Evolutionary conservation across 108 stramenopile genomes (phyloP).

Genomic region (Nannochloropsis oceanica): DNA sequence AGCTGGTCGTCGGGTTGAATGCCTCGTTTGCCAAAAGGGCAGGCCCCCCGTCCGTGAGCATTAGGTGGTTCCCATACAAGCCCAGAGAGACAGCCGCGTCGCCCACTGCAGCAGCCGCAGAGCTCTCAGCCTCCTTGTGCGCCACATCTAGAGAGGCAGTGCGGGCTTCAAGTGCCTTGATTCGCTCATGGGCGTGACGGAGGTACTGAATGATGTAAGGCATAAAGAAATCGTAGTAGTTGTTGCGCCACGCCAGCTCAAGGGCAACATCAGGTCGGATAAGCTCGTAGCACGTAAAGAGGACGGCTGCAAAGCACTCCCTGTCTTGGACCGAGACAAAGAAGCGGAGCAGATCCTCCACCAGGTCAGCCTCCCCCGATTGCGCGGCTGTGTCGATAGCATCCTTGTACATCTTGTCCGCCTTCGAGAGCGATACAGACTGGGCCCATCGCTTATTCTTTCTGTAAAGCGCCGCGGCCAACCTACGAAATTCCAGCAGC

Average conservation of each 20-base stretch:
- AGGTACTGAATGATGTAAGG: conserved; percentile 95
- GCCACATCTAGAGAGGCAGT: conserved; percentile 31
- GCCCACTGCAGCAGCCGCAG: neutral
- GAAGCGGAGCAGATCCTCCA: conserved; percentile 88
- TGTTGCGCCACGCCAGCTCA: conserved; percentile 95
- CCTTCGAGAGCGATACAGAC: conserved; percentile 88
- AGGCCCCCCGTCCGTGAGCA: neutral
- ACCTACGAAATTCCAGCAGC: conserved; percentile 96
- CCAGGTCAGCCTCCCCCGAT: conserved; percentile 70
- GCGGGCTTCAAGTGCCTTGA: conserved; percentile 73
- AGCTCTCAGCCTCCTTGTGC: neutral
- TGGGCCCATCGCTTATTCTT: conserved; percentile 91
- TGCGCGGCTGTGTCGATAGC: conserved; percentile 96
- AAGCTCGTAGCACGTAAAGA: conserved; percentile 94
- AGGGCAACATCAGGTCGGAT: conserved; percentile 88
- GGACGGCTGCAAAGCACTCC: conserved; percentile 88
- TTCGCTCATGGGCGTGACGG: conserved; percentile 61
- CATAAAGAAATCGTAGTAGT: conserved; percentile 89
- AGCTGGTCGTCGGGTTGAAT: neutral
- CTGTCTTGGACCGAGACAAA: conserved; percentile 91
- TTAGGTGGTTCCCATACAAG: neutral
- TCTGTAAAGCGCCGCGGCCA: conserved; percentile 95
- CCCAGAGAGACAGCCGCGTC: neutral
- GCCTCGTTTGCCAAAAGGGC: neutral
- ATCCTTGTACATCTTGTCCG: conserved; percentile 97